These are phyloP conservation scores for Lagenidium giganteum DNA, from an alignment of 352 stramenopile species.

Conservation along the genomic window DNA sequence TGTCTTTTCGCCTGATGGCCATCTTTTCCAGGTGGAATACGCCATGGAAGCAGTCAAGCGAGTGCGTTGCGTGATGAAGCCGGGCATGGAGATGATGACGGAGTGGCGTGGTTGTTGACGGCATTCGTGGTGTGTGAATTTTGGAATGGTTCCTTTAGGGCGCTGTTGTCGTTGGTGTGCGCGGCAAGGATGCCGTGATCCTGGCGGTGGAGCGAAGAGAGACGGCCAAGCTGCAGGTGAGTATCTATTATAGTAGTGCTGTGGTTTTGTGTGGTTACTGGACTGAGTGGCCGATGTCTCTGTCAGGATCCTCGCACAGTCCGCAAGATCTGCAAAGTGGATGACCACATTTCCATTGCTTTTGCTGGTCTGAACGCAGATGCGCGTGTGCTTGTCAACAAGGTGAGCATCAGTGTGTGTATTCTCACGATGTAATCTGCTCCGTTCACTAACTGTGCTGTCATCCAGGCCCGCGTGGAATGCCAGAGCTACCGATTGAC, in stretches of 20 bases:
- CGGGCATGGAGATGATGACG: not conserved
- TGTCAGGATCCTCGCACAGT: conserved; percentile 93
- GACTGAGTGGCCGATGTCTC: not conserved
- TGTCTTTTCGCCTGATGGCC: conserved; percentile 98
- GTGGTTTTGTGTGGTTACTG: not conserved
- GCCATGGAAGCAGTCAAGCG: conserved; percentile 99
- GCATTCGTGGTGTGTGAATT: conserved; percentile 1
- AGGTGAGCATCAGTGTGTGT: too few relatives aligned
- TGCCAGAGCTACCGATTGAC: conserved; percentile 98
- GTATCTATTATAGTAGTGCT: too few relatives aligned
- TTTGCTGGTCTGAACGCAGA: conserved; percentile 99
- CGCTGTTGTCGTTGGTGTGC: conserved; percentile 95
- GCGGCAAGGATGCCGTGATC: conserved; percentile 95
- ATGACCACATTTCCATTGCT: conserved; percentile 97
- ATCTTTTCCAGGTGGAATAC: conserved; percentile 99
- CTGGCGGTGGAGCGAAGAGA: conserved; percentile 90
- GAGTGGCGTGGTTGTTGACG: too few relatives aligned
- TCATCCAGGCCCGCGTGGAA: conserved; percentile 94
- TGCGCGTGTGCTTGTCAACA: conserved; percentile 97
- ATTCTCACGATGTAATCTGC: too few relatives aligned
- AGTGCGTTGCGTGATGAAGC: conserved; percentile 30
- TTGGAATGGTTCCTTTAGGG: conserved; percentile 42
- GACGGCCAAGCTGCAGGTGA: conserved; percentile 87
- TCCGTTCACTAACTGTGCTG: too few relatives aligned
- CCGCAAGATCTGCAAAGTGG: conserved; percentile 98